Evolutionary conservation across 139 green algal species (phyloP).

Genomic region (Coelastrella sp.): DNA sequence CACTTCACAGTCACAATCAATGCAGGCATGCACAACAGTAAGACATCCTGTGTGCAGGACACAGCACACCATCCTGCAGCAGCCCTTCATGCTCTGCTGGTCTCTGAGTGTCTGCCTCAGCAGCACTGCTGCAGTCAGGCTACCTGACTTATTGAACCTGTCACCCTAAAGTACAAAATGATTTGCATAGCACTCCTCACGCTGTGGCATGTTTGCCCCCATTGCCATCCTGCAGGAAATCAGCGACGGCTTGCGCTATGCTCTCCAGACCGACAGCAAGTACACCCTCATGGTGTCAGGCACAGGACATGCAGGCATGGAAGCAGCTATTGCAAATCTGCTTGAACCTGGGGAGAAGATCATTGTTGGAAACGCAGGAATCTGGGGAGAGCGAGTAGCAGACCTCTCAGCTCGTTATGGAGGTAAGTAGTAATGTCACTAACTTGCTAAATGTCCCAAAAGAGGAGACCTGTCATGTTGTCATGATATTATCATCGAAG

Average conservation of each 20-base stretch:
- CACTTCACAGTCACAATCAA: no score
- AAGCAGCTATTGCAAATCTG: slow-evolving; percentile 90
- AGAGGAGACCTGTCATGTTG: no score
- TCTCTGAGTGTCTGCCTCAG: neutral
- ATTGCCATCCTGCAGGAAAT: slow-evolving; percentile 58
- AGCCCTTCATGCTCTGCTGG: neutral
- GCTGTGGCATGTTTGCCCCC: no score
- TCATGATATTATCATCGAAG: no score
- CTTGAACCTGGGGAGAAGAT: slow-evolving; percentile 92
- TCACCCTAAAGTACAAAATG: no score
- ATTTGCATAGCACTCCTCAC: neutral
- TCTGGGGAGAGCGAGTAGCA: slow-evolving; percentile 91
- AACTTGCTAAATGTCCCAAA: no score
- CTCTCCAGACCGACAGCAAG: slow-evolving; percentile 86
- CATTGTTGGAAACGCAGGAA: slow-evolving; percentile 85
- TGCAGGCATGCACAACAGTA: no score
- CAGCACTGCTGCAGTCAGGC: neutral
- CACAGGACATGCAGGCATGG: slow-evolving; percentile 93
- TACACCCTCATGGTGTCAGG: slow-evolving; percentile 88
- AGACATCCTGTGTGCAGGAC: no score
- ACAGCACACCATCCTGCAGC: no score
- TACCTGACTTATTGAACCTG: no score
- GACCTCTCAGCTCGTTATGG: slow-evolving; percentile 88
- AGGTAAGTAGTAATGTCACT: slow-evolving; percentile 51
- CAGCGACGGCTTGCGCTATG: slow-evolving; percentile 87